Percentiles rank a stretch among this genome's conserved stretches.
These are phyloP conservation scores for Trichoderma reesei DNA, from an alignment of 495 filamentous ascomycete species.

Conservation along the genomic window DNA sequence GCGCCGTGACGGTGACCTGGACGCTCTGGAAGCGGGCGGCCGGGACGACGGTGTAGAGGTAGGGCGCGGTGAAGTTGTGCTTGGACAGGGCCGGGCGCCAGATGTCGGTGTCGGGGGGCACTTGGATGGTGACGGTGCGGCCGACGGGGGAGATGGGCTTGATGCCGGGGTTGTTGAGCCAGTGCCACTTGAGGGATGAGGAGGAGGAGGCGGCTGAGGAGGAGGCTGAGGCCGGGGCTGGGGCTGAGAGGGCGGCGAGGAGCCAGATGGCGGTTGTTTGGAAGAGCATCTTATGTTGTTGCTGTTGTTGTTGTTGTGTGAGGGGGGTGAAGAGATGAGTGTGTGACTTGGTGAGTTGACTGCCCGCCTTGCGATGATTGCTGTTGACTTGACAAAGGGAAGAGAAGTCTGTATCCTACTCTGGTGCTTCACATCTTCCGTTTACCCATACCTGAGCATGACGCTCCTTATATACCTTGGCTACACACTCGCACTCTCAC, in stretches of 20 bases:
- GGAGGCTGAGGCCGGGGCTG: constrained; percentile 15
- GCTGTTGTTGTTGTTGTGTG: neutral
- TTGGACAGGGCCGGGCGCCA: neutral
- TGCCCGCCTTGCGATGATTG: no score
- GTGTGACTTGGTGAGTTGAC: no score
- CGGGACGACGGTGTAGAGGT: neutral
- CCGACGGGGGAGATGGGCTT: neutral
- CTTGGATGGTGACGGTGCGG: neutral
- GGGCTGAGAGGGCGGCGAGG: constrained; percentile 16
- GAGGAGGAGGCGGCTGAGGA: constrained; percentile 12
- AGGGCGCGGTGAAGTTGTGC: neutral
- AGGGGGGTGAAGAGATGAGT: neutral
- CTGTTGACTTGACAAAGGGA: no score
- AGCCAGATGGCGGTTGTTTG: neutral
- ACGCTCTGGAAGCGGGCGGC: neutral
- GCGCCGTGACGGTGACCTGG: neutral
- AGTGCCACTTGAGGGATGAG: neutral
- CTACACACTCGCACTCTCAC: neutral
- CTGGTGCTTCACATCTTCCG: neutral
- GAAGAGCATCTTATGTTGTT: neutral
- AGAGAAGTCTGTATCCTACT: neutral
- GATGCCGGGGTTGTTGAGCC: neutral
- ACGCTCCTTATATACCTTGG: neutral
- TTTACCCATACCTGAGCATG: neutral
- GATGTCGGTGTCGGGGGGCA: neutral